Percentiles rank a stretch among this genome's conserved stretches.
Conservation (phyloP, 2,329 filamentous ascomycete species). For the Claviceps purpurea region DNA sequence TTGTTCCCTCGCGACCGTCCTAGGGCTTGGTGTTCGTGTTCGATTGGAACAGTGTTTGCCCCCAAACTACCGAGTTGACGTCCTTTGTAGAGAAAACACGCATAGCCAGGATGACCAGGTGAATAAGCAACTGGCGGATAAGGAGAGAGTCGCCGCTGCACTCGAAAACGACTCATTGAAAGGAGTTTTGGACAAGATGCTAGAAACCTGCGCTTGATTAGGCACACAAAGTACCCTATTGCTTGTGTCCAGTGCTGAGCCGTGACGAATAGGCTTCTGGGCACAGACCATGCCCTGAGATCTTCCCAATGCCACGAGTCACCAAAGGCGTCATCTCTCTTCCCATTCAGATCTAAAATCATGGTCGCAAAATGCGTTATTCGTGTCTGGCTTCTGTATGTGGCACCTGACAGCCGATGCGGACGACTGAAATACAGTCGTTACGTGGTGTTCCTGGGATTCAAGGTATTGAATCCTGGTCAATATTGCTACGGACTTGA, state of each 20-base stretch:
- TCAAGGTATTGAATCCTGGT: neutral
- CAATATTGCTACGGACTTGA: neutral
- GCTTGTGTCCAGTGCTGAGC: neutral
- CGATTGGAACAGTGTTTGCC: conserved; percentile 83
- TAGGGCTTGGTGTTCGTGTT: conserved; percentile 84
- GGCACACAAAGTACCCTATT: neutral
- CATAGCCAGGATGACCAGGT: conserved; percentile 91
- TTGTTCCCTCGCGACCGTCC: conserved; percentile 91
- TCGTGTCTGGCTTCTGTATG: neutral
- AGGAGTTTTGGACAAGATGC: conserved; percentile 84
- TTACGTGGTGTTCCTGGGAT: neutral
- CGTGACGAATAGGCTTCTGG: neutral
- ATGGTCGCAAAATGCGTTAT: neutral
- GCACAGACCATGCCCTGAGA: too few species aligned
- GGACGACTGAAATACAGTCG: neutral
- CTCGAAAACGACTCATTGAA: conserved; percentile 86
- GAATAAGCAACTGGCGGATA: conserved; percentile 92
- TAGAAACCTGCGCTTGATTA: conserved; percentile 60
- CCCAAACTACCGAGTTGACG: conserved; percentile 82
- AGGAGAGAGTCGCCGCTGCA: conserved; percentile 89
- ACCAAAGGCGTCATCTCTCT: too few species aligned
- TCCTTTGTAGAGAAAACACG: conserved; percentile 90
- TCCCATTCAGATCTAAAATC: neutral
- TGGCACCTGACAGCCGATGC: neutral
- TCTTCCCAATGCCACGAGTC: neutral